phyloP scores from a whole-genome alignment of 305 asterid genomes.

The Rubia peregrina region DNA sequence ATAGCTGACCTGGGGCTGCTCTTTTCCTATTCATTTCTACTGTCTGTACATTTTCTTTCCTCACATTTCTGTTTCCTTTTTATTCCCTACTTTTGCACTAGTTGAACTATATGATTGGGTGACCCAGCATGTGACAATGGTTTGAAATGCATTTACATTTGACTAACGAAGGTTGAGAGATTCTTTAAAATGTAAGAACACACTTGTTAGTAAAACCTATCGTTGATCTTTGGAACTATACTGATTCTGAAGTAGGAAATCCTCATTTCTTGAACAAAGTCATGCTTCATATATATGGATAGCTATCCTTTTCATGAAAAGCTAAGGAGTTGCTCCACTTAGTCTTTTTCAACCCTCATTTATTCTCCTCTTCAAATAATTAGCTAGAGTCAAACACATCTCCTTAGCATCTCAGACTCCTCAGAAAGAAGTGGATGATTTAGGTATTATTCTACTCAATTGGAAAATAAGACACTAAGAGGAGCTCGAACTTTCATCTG shows the following conservation, averaged over 20 bases:
- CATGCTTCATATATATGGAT: background rate
- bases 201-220: background rate
- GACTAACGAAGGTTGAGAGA: background rate
- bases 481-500: background rate
- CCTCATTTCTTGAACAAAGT: conserved; percentile 1
- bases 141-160: conserved; percentile 5
- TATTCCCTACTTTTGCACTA: background rate
- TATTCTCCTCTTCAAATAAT: background rate
- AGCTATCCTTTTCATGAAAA: background rate
- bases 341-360: background rate
- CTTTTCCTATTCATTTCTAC: background rate
- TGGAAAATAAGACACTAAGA: background rate
- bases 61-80: background rate
- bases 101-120: background rate
- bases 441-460: background rate
- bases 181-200: background rate
- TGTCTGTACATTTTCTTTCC: background rate
- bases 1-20: background rate
- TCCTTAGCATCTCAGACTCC: background rate
- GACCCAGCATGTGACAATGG: background rate
- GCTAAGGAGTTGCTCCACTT: background rate
- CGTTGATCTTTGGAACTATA: background rate
- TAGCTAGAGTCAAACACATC: background rate
- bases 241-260: background rate
- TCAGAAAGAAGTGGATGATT: background rate